A percentile compares a stretch with the other conserved stretches of the same genome.
phyloP scores from a whole-genome alignment of 1,284 basidiomycete genomes.

The Takashimella tepidaria region DNA sequence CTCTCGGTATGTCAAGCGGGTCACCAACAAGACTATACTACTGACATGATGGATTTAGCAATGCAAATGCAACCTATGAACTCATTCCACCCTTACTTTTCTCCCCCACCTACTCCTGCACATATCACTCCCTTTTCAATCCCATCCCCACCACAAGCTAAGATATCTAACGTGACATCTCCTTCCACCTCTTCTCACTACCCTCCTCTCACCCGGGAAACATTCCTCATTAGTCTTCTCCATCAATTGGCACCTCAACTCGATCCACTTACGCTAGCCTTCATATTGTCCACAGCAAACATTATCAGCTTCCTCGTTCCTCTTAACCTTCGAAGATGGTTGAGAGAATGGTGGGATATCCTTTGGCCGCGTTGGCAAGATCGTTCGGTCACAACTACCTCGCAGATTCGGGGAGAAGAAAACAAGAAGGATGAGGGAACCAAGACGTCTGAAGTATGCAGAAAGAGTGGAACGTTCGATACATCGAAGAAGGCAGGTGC shows the following conservation, averaged over 20 bases:
- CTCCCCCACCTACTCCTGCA: not conserved
- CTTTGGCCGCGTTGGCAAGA: conserved; percentile 37
- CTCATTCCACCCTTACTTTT: not conserved
- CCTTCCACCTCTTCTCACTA: not conserved
- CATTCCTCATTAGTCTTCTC: not conserved
- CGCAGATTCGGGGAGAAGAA: no score
- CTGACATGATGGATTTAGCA: conserved; percentile 7
- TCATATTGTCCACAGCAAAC: conserved; percentile 13
- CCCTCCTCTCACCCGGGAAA: not conserved
- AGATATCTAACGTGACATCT: not conserved
- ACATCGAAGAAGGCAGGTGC: no score
- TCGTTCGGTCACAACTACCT: conserved; percentile 2
- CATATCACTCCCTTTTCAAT: not conserved
- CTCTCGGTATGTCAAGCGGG: conserved; percentile 20
- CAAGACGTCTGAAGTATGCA: no score
- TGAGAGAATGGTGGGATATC: conserved; percentile 22
- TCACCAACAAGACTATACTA: not conserved
- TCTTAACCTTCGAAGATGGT: conserved; percentile 5
- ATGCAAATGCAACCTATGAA: conserved; percentile 14
- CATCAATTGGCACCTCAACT: not conserved
- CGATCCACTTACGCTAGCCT: conserved; percentile 8
- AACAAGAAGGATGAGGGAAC: no score
- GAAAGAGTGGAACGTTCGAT: no score
- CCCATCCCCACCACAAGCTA: not conserved
- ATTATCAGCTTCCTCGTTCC: conserved; percentile 13